Base-by-base conservation (phyloP, 768 basidiomycete genomes). In the Suillus paluster region DNA sequence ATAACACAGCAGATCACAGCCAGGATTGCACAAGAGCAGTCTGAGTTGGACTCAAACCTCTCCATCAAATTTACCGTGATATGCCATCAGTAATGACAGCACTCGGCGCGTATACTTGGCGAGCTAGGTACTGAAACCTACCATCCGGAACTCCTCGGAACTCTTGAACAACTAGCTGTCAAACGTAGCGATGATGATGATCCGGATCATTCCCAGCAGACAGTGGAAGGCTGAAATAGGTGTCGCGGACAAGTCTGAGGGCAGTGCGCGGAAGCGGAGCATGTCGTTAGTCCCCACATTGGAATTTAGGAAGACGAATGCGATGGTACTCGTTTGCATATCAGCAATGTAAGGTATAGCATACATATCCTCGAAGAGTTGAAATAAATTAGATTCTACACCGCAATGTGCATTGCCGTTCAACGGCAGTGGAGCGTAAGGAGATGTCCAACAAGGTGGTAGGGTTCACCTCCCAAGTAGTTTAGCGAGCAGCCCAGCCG, bases 401-500 rank as follows among this genome's bases (percentile, higher is more conserved):
- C 8, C 10, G 33, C n/a, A 21, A 21, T 34, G 5, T 30, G 4
- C n/a, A 54, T 54, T 21, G 21, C 23, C 34, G 8, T 23, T 21
- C 17, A 48, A 14, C 34, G 12, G 52, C 14, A 34, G 19, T 53
- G 10, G 12, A 34, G n/a, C n/a, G 8, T 6, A 19, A 34, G 50
- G 33, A 42, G 41, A 44, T 44, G 42, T 5, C 52, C 15, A 17
- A 48, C 15, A 9, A 25, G 4, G 25, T 5, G 7, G n/a, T 12
- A 52, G 33, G 19, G 27, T 45, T 62, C 53, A 57, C 50, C 58
- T 69, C 30, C 71, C 59, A 11, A 72, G 60, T 14, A 75, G 39
- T 59, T 62, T 60, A 9, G 65, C 72, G n/a, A 73, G 58, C 41
- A 70, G 34, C 19, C 70, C 70, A 58, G 61, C 58, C 39, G 67